Base-by-base conservation (phyloP, 495 filamentous ascomycete species). In the Penicillium nucicola region DNA sequence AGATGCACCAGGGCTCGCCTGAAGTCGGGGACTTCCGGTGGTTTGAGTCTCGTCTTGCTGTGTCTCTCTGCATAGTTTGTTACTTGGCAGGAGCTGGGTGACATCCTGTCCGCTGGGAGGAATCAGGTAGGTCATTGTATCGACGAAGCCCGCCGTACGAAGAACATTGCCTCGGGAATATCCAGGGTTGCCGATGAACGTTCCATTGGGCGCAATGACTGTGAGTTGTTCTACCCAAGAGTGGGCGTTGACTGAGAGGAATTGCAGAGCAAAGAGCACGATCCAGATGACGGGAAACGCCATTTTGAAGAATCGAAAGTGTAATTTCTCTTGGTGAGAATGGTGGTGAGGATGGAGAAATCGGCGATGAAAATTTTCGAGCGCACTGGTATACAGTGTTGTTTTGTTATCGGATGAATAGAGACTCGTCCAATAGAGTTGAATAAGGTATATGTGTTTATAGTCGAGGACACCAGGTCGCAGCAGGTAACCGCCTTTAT, bases 221-320 rank as follows among this genome's bases (percentile, higher is more conserved):
- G 64, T 72, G 19, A 90, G 66, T 49, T 84, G 66, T 62, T 95
- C 89, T 13, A 90, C 76, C 92, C 92, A 97, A 33, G 84, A 82
- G 67, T 95, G 90, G 19, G 78, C 85, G 36, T 55, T 50, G 20
- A 69, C 60, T 31, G 67, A 28, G 25, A 28, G 63, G 23, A 61
- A 52, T 15, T 68, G 77, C 61, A 76, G 60, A 42, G 63, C 48
- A 41, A 74, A 30, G 7, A 70, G 51, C 44, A 57, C 54, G 34
- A 44, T 23, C 44, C 61, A 25, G 2, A 35, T 20, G 43, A 13
- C 45, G 22, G 43, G 14, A 6, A 49, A 18, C 52, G 62, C 62
- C 30, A 20, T 55, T 44, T 34, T 25, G 20, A 32, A 22, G 18
- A 8, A 9, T 28, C 10, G 5, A 28, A 28, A 28, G 25, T 8